Evolutionary conservation across 1,284 basidiomycete species (phyloP).

Genomic region (Xerocomus cyaneibrunnescens): DNA sequence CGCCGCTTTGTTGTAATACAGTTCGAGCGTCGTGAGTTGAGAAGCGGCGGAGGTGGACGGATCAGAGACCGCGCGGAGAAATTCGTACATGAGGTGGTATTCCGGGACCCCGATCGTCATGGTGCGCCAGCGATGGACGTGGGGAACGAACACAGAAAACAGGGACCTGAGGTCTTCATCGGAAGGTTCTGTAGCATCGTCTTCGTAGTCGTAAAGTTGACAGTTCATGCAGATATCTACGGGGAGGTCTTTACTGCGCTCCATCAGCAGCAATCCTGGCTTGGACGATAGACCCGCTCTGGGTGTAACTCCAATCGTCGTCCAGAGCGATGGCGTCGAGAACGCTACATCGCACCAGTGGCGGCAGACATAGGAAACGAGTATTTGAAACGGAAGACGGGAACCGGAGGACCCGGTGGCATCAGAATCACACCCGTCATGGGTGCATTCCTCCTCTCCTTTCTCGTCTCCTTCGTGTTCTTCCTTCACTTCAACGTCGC

Average conservation of each 20-base stretch:
- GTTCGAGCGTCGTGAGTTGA: conserved; percentile 47
- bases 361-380: conserved; percentile 20
- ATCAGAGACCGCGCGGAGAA: conserved; percentile 43
- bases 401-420: conserved; percentile 5
- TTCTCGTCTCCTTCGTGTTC: neutral
- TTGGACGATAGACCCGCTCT: conserved; percentile 15
- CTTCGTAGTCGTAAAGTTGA: conserved; percentile 2
- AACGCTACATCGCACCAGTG: conserved; percentile 19
- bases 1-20: conserved; percentile 49
- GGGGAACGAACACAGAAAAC: conserved; percentile 43
- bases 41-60: conserved; percentile 44
- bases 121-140: conserved; percentile 50
- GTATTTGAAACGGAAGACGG: conserved; percentile 14
- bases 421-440: neutral
- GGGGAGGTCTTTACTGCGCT: conserved; percentile 28
- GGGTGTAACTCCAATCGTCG: conserved; percentile 17
- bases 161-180: conserved; percentile 40
- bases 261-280: conserved; percentile 11
- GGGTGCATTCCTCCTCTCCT: neutral
- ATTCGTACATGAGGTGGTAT: conserved; percentile 47
- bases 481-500: neutral
- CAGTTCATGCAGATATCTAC: conserved; percentile 24
- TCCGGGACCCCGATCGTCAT: conserved; percentile 45
- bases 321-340: conserved; percentile 34
- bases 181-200: conserved; percentile 21